Evolutionary conservation across 2,329 filamentous ascomycete genomes (phyloP), one percentile per base, ranked within the genome.

Genomic region (Knufia petricola): DNA sequence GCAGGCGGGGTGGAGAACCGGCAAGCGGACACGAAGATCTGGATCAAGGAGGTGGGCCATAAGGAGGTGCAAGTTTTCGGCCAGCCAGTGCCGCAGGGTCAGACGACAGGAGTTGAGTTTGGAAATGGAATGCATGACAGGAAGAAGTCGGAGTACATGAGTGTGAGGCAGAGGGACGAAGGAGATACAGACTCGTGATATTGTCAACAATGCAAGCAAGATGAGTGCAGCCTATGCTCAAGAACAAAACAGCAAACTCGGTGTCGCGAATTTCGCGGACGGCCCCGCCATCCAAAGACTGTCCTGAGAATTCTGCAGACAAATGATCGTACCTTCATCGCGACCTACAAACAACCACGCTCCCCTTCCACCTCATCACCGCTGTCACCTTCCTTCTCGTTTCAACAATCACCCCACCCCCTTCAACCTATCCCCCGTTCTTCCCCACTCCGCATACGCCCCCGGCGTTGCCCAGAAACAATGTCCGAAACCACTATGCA

Each of bases 101-200:
- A 38, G 8, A 15, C 8, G 8, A 38, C 34, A 38, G 34, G 34
- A 38, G 34, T 38, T 38, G 34, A 8, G 34, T 38, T 8, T 38
- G 34, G 34, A 38, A 15, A 38, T 15, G 34, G 17, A 8, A 38
- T 38, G 34, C 34, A 17, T 38, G 7, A 30, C 7, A 38, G 34
- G 17, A 38, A 38, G 34, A 38, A 17, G 34, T 38, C 34, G 17
- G 34, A 38, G 15, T 38, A 38, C 17, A 15, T 38, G 17, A 38
- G 34, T 38, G 34, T 38, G 34, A 38, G 34, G 34, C 34, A 38
- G 34, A 38, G 34, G 34, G 34, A 20, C 8, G 12, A 38, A 38
- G 34, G 15, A 7, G 34, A 30, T 13, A 13, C 28, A 30, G 28
- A 30, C 13, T 30, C 28, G 13, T 30, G 28, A 30, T 13, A 13